Percentiles rank a stretch among this genome's conserved stretches.
Evolutionary conservation across 2,329 filamentous ascomycete genomes (phyloP).

Genomic region (Colletotrichum caudatum): DNA sequence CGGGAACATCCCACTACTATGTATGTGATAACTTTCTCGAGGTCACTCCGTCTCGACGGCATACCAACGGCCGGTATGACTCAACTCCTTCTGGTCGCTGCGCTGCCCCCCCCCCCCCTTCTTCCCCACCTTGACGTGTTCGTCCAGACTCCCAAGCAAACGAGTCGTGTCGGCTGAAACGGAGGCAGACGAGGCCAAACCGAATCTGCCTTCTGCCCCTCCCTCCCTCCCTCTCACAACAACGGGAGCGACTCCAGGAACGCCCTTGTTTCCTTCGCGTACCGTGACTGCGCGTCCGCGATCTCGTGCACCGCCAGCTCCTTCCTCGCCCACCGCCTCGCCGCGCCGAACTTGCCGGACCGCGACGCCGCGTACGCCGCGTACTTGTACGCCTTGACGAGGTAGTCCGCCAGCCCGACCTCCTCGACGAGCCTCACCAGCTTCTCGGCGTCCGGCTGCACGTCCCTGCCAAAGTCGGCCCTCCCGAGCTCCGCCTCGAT

Average conservation of each 20-base stretch:
- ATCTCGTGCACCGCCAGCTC: slow-evolving; percentile 43
- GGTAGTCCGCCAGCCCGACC: slow-evolving; percentile 46
- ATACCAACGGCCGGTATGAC: slow-evolving; percentile 29
- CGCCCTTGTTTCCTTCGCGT: slow-evolving; percentile 24
- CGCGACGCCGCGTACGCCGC: slow-evolving; percentile 43
- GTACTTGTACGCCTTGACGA: slow-evolving; percentile 44
- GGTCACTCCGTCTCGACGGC: slow-evolving; percentile 13
- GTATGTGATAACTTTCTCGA: background rate
- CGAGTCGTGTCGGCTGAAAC: background rate
- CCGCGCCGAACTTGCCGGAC: slow-evolving; percentile 35
- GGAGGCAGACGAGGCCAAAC: background rate
- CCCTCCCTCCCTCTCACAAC: slow-evolving; percentile 1
- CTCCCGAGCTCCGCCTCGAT: slow-evolving; percentile 48
- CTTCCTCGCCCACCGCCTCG: slow-evolving; percentile 44
- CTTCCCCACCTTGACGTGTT: background rate
- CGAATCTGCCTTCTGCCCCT: background rate
- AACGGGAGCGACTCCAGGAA: slow-evolving; percentile 35
- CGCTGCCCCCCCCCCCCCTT: too few relatives aligned
- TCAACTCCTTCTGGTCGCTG: slow-evolving; percentile 3
- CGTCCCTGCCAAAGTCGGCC: slow-evolving; percentile 33
- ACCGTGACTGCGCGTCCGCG: slow-evolving; percentile 37
- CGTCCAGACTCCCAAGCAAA: too few relatives aligned
- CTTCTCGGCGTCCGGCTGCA: slow-evolving; percentile 39
- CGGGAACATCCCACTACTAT: background rate
- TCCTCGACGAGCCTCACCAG: slow-evolving; percentile 45